Evolutionary conservation across 169 alveolate genomes (phyloP), one percentile per base, ranked within the genome.

Genomic region (Eimeria acervulina): DNA sequence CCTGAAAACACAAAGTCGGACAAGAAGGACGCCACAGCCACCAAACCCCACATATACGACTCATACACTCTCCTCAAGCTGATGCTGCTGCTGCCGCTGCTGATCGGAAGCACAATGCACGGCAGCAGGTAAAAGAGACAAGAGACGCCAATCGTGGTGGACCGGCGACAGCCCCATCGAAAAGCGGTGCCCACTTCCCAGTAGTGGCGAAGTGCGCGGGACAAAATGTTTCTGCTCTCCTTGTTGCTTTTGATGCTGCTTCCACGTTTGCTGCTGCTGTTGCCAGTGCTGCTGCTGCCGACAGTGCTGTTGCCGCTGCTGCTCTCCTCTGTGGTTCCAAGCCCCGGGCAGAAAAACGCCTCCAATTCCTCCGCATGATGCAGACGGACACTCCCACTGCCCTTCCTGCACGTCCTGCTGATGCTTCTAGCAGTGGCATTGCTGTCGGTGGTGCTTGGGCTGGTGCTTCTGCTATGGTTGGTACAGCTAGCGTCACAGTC

Each of bases 111-210:
- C 72, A n/a, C 38, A 70, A n/a, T n/a, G 44, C 76, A 61, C 13
- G 95, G 95, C 31, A 90, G 52, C 42, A 90, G 26, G 76, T 90
- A 90, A 26, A 90, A 33, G 23, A 70, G 51, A 28, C 87, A 90
- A 28, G 95, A 90, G 68, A 90, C 36, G 55, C 74, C 95, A 36
- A 90, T 72, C 36, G 76, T 66, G 38, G n/a, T 42, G 36, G 95
- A 90, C 76, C 88, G 95, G 31, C 95, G 95, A 21, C 88, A 38
- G 51, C 88, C 95, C 95, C 95, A 90, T 17, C 89, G 63, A 42
- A 78, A 78, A n/a, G 89, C n/a, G 26, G 63, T 10, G 0, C 89
- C 89, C 26, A 78, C 89, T 40, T 26, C 66, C 89, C 89, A 78
- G 40, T 78, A 78, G 68, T 78, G 89, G 10, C 40, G 8, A 66